Base-by-base conservation (phyloP, 2,329 filamentous ascomycete species). In the Dactylonectria estremocensis region DNA sequence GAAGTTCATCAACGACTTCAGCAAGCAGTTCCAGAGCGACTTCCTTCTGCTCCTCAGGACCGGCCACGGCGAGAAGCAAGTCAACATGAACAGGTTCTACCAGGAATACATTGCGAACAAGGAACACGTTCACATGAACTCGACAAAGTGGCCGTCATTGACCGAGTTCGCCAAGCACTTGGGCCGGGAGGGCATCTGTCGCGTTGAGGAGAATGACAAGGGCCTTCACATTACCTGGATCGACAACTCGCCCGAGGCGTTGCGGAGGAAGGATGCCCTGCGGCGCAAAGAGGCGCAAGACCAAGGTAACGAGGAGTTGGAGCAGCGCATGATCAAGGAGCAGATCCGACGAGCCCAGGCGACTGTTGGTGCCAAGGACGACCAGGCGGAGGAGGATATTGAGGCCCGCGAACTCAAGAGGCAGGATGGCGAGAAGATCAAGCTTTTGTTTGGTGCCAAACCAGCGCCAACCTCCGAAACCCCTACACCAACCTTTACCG, bases 21-120 rank as follows among this genome's bases (percentile, higher is more conserved):
- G 89, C 80, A 89, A 89, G 68, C 89, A 97, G 73, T 99, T 99
- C 80, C 83, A 92, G 69, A 88, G 88, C 66, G 93, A 97, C 77
- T 97, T 97, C 75, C 70, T 97, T 1, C 85, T 90, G 64, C 85
- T 96, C 2, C 85, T 99, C 7, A 88, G 90, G 64, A 97, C 95
- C 0, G 89, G 91, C 0, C 96, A 99, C 76, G 94, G 95, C 69
- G 95, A 97, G 81, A 99, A 99, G 81, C 89, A 90, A 75, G 91
- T 98, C 1, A 89, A 95, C 37, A 89, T 95, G 58, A 99, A 99
- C 77, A 91, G 93, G 69, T 98, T 98, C 80, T 99, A 99, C 82
- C 94, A 98, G 79, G 92, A 95, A 40, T 96, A 97, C 76, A 98
- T 98, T 73, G 87, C 90, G 16, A 92, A 95, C 73, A 95, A 95